Base-by-base conservation (phyloP, 1,139 yeast species). In the Lodderomyces beijingensis region DNA sequence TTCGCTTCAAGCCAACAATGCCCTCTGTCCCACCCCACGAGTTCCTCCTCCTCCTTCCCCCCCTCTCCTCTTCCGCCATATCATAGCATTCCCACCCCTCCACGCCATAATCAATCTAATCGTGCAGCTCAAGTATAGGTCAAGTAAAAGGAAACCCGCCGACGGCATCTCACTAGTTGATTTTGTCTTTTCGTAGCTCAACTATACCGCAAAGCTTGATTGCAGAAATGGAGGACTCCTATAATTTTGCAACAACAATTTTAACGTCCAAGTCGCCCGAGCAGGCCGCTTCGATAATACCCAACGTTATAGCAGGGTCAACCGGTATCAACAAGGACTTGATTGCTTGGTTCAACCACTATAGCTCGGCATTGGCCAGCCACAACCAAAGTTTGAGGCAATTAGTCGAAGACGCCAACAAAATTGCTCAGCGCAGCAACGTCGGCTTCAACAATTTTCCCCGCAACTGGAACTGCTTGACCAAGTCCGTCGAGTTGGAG, bases 361-460 rank as follows among this genome's bases (percentile, higher is more conserved):
- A 78, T 45, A 62, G 75, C 28, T 55, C 69, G 24, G 53, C 73
- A 36, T 61, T 75, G 40, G 64, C 70, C 22, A 63, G 62, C 30
- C 75, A 78, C 46, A 67, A 72, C 32, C 66, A 61, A 38, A 77
- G 73, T 39, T 59, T 79, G 45, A 65, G 69, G 33, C 63, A 62
- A 37, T 60, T 80, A 27, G 56, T 77, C 28, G 57, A 61, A 17
- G 42, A 38, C 16, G 44, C 43, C 7, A 24, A 30, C 22, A 37
- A 34, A 25, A 40, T 41, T 23, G 32, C 38, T 21, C 41, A 55
- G 33, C 49, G 33, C 30, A 41, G 36, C 33, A 41, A 58, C 26
- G 62, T 62, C 26, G 71, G 79, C 34, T 65, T 76, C 39, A 85
- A 86, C 17, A 62, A 73, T 34, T 61, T 77, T 33, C 64, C 72